Evolutionary conservation across 305 asterid species (phyloP), one percentile per base, ranked within the genome.

Genomic region (Fraxinus sp.): DNA sequence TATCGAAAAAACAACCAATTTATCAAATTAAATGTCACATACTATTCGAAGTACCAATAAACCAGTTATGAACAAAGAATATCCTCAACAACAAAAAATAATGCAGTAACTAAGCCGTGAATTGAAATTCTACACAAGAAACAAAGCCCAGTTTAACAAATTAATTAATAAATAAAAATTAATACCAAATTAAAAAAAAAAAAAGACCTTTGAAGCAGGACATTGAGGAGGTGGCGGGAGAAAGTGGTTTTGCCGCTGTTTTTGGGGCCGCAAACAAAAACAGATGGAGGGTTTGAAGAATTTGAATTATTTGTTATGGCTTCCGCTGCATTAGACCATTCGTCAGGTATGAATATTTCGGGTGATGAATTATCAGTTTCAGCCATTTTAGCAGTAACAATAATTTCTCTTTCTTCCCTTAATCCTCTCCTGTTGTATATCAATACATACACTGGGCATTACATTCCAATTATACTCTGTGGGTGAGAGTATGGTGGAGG

Each of bases 221-320:
- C 91, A 79, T 94, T 93, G 84, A 94, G 86, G 79, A 97, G 97
- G 87, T 91, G 91, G 83, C 98, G 96, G 46, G 97, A 93, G 89
- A 94, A 97, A 18, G 93, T 93, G 26, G 97, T 90, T 88, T 94
- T 96, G 87, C 98, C 99, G 82, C 95, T 88, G 80, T 94, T 94
- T 84, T 94, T 96, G 66, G 98, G 97, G 73, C 99, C 98, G 78
- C 99, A 94, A 11, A 93, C 88, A 22, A 96, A 83, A 18, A 92
- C 84, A 76, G 93, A 86, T 1, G 93, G 93, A 32, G 86, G 88
- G 18, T 80, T 75, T 35, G 76, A 85, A 81, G 86, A 76, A 74
- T 71, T 76, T 22, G 93, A 88, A 33, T 87, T 82, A 35, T 46
- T 52, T 36, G 95, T 89, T 80, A 96, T 85, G 80, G 91, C 74